These are phyloP conservation scores for Draba incana DNA, from an alignment of 345 rosid species.

Conservation along the genomic window DNA sequence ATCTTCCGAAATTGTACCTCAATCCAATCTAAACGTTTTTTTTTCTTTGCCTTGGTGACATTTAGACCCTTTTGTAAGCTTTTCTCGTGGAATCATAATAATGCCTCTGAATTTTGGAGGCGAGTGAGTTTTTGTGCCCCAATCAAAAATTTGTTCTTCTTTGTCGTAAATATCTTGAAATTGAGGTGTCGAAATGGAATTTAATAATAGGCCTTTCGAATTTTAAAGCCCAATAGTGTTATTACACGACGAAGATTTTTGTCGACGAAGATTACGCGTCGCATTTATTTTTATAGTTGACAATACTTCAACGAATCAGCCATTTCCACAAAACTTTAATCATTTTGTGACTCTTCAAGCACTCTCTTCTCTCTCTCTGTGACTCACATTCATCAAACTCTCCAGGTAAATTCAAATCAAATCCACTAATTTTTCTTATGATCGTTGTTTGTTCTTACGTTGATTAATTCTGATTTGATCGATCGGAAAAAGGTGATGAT, in stretches of 20 bases:
- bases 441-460: background rate
- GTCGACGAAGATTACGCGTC: constrained; percentile 40
- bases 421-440: background rate
- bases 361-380: constrained; percentile 22
- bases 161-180: background rate
- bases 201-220: background rate
- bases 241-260: constrained; percentile 26
- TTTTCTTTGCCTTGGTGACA: background rate
- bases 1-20: constrained; percentile 4
- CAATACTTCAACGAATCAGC: too few species aligned
- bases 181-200: constrained; percentile 4
- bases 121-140: constrained; percentile 16
- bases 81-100: background rate
- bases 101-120: constrained; percentile 4
- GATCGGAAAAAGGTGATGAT: constrained; percentile 10
- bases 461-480: too few species aligned
- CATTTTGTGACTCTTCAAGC: constrained; percentile 22
- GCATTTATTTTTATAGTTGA: background rate
- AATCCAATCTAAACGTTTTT: constrained; percentile 6
- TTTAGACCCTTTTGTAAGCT: constrained; percentile 14
- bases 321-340: constrained; percentile 21
- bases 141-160: background rate
- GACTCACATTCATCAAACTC: constrained; percentile 28
- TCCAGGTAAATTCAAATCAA: constrained; percentile 26
- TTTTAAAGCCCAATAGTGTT: background rate